phyloP scores from a whole-genome alignment of 148 eudicot genomes.

The Drosera capensis region DNA sequence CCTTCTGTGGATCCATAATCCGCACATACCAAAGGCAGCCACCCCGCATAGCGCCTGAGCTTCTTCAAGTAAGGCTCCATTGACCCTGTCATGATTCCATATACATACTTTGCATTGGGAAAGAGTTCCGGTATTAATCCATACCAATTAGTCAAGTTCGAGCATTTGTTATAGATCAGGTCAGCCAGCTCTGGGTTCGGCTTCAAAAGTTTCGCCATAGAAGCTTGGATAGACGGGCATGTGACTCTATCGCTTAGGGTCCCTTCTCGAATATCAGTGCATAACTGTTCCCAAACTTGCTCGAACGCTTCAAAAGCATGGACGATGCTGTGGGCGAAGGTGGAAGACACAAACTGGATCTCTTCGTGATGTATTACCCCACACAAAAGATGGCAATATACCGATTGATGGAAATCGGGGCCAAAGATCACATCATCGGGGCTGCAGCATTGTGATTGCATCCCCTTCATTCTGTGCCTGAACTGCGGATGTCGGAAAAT shows the following conservation, averaged over 20 bases:
- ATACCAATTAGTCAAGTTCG: constrained; percentile 31
- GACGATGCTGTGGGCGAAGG: constrained; percentile 49
- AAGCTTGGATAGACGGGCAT: constrained; percentile 16
- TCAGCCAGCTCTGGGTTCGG: constrained; percentile 33
- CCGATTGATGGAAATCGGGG: constrained; percentile 53
- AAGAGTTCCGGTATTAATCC: constrained; percentile 41
- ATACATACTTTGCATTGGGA: constrained; percentile 61
- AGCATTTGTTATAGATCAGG: constrained; percentile 15
- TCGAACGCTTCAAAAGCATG: constrained; percentile 45
- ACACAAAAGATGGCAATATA: constrained; percentile 65
- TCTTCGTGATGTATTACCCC: constrained; percentile 37
- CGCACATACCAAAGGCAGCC: constrained; percentile 49
- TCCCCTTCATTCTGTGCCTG: constrained; percentile 32
- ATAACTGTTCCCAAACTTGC: constrained; percentile 42
- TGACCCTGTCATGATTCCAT: constrained; percentile 73
- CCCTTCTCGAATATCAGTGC: constrained; percentile 42
- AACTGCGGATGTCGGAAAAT: constrained; percentile 48
- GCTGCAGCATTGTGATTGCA: constrained; percentile 43
- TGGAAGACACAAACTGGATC: constrained; percentile 51
- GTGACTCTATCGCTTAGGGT: constrained; percentile 30
- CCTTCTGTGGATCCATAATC: constrained; percentile 80
- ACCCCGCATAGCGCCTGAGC: constrained; percentile 44
- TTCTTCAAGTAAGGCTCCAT: constrained; percentile 58
- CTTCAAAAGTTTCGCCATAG: constrained; percentile 20
- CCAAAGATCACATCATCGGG: constrained; percentile 50